Evolutionary conservation across 2,329 filamentous ascomycete species (phyloP), one percentile per base, ranked within the genome.

Genomic region (Elsinoe perseae): DNA sequence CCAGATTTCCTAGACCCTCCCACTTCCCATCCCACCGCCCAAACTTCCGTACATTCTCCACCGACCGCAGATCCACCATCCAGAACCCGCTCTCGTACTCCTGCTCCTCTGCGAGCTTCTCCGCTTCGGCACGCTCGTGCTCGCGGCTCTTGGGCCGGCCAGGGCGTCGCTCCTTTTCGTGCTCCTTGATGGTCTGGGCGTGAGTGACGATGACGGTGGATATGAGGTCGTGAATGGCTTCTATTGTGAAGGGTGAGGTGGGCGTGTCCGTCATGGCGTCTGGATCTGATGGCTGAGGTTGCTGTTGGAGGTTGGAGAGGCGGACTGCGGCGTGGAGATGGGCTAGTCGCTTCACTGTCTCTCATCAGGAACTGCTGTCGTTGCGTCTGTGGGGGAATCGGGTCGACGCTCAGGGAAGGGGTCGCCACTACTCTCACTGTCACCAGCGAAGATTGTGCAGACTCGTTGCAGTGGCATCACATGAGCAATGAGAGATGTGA

Each of bases 31-130:
- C 86, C 89, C 90, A 97, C 20, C 78, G 76, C 60, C 82, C 79
- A 38, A 97, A 71, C 61, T 80, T 78, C 57, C 77, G 72, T 53
- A 87, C 72, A 62, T 84, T 89, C 48, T 84, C 79, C 38, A 78
- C 75, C 40, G 83, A 79, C 56, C 82, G 80, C 55, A 96, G 74
- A 67, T 96, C 87, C 0, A 92, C 91, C 38, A 95, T 70, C 89
- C 87, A 86, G 66, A 95, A 95, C 0, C 93, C 93, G 54, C 83
- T 83, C 61, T 85, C 80, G 62, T 87, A 88, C 74, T 98, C 93
- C 63, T 86, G 86, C 66, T 85, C 78, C 61, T 96, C 86, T 1
- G 74, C 74, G 12, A 80, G 78, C 56, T 87, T 84, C 61, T 83
- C 85, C 64, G 88, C 78, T 68, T 83, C 84, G 36, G 97, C 75